Evolutionary conservation across 768 basidiomycete species (phyloP), one percentile per base, ranked within the genome.

Genomic region (Amanita polypyramis): DNA sequence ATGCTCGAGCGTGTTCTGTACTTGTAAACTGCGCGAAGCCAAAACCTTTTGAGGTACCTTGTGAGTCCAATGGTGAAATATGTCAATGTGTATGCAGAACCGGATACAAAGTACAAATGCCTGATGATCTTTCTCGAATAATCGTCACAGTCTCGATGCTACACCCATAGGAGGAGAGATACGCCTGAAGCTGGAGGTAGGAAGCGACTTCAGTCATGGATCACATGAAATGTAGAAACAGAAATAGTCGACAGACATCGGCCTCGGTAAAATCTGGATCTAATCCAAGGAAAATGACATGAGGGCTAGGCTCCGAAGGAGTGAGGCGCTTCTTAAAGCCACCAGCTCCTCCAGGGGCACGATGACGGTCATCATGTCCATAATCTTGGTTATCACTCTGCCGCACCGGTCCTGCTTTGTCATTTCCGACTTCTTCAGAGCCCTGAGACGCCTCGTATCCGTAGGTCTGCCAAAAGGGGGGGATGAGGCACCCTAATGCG

Each of bases 91-190:
- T 70, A 77, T 69, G 72, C 68, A 68, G 66, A 66, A 69, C 68
- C 67, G 76, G 63, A 82, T 80, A 80, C 75, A 78, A 85, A 85
- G 70, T 83, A 80, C 76, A 87, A 86, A 78, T 83, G 83, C 93
- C 93, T 78, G 95, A 85, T 77, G 80, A 76, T 80, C 87, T 87
- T 65, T 97, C 95, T 74, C 88, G 82, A 64, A 97, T 94, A 57
- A 98, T 94, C 58, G 92, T 97, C 59, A 89, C 86, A 50, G 85
- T 84, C 69, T 90, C 86, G 58, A 88, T 72, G 62, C 70, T 77
- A 70, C 80, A 89, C 45, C 81, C 80, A 59, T 82, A 71, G 52
- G 75, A 75, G 55, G 74, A 69, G 56, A 90, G 79, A 65, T 80
- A 87, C 52, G 80, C 77, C 70, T 88, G 82, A 60, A 92, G 76